These are phyloP conservation scores for Leccinum arenicola DNA, from an alignment of 768 basidiomycete species.

Conservation along the genomic window DNA sequence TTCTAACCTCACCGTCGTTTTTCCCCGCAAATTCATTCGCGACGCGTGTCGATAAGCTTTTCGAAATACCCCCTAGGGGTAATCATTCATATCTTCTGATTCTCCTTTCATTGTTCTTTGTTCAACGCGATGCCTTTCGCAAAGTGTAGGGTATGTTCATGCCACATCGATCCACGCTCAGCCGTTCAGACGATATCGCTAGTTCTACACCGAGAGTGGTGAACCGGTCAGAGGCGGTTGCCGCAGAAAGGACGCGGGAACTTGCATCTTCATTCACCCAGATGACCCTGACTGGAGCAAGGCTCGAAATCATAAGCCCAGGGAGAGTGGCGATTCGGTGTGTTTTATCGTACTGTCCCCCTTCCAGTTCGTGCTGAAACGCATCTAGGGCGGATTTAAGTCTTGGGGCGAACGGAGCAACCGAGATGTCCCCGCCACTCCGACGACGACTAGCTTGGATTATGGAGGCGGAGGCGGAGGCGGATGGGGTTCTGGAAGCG, in stretches of 20 bases:
- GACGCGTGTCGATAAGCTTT: constrained; percentile 3
- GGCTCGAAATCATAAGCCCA: constrained; percentile 15
- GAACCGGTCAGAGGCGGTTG: constrained; percentile 29
- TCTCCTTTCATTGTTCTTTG: not conserved
- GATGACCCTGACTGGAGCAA: constrained; percentile 21
- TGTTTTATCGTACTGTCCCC: not conserved
- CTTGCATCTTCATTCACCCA: constrained; percentile 33
- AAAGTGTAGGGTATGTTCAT: constrained; percentile 25
- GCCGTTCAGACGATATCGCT: not conserved
- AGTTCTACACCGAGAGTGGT: constrained; percentile 34
- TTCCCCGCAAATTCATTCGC: not conserved
- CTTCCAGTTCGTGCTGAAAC: not conserved
- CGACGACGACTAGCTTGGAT: not conserved
- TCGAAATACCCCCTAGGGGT: not conserved
- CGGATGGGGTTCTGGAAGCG: constrained; percentile 11
- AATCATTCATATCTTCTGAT: not conserved
- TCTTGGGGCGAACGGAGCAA: constrained; percentile 6
- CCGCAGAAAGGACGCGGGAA: constrained; percentile 7
- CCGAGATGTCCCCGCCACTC: not conserved
- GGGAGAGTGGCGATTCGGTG: constrained; percentile 18
- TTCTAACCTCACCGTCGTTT: not conserved
- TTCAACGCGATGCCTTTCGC: constrained; percentile 20
- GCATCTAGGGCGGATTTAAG: constrained; percentile 8
- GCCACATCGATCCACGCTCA: constrained; percentile 3
- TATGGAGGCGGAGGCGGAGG: constrained; percentile 1